Conservation (phyloP, 768 basidiomycete species). For the Wakefieldia striispora region DNA sequence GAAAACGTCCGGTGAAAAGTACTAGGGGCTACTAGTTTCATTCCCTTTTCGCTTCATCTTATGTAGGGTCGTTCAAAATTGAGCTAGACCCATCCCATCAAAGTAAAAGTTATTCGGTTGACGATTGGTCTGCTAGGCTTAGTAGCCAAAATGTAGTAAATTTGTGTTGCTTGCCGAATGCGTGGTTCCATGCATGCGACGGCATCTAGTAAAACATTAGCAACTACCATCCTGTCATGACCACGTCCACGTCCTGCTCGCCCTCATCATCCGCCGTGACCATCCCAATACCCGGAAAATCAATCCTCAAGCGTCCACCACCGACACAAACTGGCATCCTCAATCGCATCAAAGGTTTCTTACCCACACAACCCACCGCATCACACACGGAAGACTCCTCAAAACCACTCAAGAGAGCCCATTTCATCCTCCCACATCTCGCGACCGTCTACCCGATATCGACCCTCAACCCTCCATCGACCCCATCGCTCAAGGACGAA, state of each 20-base stretch:
- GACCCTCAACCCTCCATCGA: conserved; percentile 78
- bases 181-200: too few relatives aligned
- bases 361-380: conserved; percentile 53
- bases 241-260: conserved; percentile 46
- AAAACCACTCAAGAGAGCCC: conserved; percentile 78
- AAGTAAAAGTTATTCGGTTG: too few relatives aligned
- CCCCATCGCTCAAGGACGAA: conserved; percentile 75
- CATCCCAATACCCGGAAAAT: conserved; percentile 75
- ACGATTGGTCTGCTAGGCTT: too few relatives aligned
- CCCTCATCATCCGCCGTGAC: conserved; percentile 82
- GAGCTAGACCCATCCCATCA: too few relatives aligned
- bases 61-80: too few relatives aligned
- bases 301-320: conserved; percentile 76
- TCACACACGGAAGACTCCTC: conserved; percentile 40
- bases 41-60: too few relatives aligned
- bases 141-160: too few relatives aligned
- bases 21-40: too few relatives aligned
- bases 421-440: conserved; percentile 87
- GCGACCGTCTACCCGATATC: conserved; percentile 91
- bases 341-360: conserved; percentile 69
- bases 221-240: conserved; percentile 11
- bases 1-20: too few relatives aligned
- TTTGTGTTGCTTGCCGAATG: background rate
- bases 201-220: background rate
- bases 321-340: conserved; percentile 68